These are phyloP conservation scores for Bacterosira constricta DNA, from an alignment of 108 stramenopile species.

Conservation along the genomic window DNA sequence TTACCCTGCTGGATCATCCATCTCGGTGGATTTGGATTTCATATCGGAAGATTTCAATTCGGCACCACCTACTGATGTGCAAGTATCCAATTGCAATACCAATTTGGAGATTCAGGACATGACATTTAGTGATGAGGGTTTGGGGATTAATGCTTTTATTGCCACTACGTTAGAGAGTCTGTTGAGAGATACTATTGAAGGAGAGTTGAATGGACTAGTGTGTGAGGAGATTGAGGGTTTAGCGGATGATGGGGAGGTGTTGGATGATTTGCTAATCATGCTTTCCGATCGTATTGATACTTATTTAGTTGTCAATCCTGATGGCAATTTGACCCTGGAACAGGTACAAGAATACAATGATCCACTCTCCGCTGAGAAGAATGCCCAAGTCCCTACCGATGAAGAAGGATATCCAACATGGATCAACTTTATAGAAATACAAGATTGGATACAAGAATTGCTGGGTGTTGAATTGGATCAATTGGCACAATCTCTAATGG, in stretches of 20 bases:
- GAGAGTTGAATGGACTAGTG: slow-evolving; percentile 40
- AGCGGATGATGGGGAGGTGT: neutral
- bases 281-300: slow-evolving; percentile 12
- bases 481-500: neutral
- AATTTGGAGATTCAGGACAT: slow-evolving; percentile 43
- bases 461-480: neutral
- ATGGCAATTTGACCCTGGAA: neutral
- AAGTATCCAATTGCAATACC: slow-evolving; percentile 39
- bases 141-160: slow-evolving; percentile 42
- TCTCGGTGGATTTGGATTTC: slow-evolving; percentile 38
- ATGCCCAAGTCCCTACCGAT: slow-evolving; percentile 12
- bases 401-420: slow-evolving; percentile 4
- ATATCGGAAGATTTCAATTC: slow-evolving; percentile 30
- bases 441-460: slow-evolving; percentile 2
- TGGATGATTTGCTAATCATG: slow-evolving; percentile 7
- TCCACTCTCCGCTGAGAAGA: slow-evolving; percentile 21
- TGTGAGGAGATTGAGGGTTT: slow-evolving; percentile 50
- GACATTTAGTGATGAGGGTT: slow-evolving; percentile 45
- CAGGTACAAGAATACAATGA: neutral
- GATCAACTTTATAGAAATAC: slow-evolving; percentile 25
- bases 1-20: neutral
- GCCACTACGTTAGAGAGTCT: slow-evolving; percentile 46
- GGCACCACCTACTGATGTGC: slow-evolving; percentile 39
- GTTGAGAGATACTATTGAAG: slow-evolving; percentile 40
- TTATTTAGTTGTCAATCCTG: neutral